phyloP scores from a whole-genome alignment of 352 stramenopile genomes.

The Globisporangium alternatum region DNA sequence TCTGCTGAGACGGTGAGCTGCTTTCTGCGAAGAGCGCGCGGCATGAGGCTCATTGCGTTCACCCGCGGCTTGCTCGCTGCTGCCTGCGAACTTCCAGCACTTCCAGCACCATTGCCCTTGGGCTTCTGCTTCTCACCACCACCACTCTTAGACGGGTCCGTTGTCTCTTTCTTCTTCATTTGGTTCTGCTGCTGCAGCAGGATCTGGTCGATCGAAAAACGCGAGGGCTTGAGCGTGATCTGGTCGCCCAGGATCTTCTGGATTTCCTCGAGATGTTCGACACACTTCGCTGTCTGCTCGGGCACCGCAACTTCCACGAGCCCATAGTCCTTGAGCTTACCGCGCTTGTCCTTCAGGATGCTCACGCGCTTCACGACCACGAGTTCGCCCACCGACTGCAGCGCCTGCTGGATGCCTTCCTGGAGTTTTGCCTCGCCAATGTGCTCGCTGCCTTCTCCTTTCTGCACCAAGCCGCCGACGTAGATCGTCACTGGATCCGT shows the following conservation, averaged over 20 bases:
- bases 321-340: slow-evolving; percentile 63
- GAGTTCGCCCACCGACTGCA: slow-evolving; percentile 27
- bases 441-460: slow-evolving; percentile 19
- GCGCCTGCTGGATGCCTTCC: slow-evolving; percentile 31
- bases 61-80: slow-evolving; percentile 14
- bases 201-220: slow-evolving; percentile 63
- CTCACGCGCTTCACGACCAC: slow-evolving; percentile 44
- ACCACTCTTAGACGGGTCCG: neutral
- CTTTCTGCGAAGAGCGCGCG: slow-evolving; percentile 42
- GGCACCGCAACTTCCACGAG: slow-evolving; percentile 47
- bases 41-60: slow-evolving; percentile 46
- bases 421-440: slow-evolving; percentile 36
- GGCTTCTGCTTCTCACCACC: slow-evolving; percentile 9
- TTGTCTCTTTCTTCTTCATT: slow-evolving; percentile 17
- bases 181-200: slow-evolving; percentile 41
- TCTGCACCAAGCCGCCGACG: slow-evolving; percentile 39
- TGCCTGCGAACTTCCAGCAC: neutral
- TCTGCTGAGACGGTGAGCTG: slow-evolving; percentile 14
- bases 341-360: slow-evolving; percentile 56
- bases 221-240: slow-evolving; percentile 53
- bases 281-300: slow-evolving; percentile 27
- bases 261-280: slow-evolving; percentile 30
- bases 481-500: slow-evolving; percentile 55
- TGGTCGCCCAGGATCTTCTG: slow-evolving; percentile 40
- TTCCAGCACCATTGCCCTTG: slow-evolving; percentile 1